Conservation (phyloP, 1,139 yeast genomes). For the Sugiyamaella castrensis region DNA sequence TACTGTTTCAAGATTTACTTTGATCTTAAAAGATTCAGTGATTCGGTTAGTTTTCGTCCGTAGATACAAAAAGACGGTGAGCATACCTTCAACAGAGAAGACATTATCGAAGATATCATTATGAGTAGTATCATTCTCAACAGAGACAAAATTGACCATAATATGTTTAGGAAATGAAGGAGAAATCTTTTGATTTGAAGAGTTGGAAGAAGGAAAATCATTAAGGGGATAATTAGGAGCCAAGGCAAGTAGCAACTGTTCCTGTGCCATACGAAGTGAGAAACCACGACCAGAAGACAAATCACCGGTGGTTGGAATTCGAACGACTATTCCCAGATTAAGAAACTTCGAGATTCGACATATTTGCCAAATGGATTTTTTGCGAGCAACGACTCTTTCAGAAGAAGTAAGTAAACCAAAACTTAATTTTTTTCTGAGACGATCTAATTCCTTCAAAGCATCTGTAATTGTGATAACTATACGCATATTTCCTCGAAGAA, state of each 20-base stretch:
- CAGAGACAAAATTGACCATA: constrained; percentile 74
- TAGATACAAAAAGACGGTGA: constrained; percentile 69
- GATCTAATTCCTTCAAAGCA: constrained; percentile 52
- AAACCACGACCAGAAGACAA: constrained; percentile 46
- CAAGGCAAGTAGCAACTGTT: constrained; percentile 68
- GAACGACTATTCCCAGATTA: constrained; percentile 66
- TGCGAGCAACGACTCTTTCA: constrained; percentile 56
- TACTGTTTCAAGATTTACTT: constrained; percentile 59
- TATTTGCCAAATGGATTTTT: constrained; percentile 58
- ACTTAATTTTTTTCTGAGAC: constrained; percentile 57
- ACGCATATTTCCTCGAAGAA: constrained; percentile 38
- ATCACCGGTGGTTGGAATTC: constrained; percentile 66
- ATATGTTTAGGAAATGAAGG: constrained; percentile 64
- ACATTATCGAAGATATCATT: constrained; percentile 39
- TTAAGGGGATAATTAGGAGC: constrained; percentile 65
- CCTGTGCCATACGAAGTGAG: constrained; percentile 64
- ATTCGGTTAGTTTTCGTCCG: constrained; percentile 57
- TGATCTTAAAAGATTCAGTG: constrained; percentile 78
- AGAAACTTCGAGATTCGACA: constrained; percentile 68
- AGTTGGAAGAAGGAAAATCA: constrained; percentile 1
- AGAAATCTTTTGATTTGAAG: background rate
- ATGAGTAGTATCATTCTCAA: constrained; percentile 53
- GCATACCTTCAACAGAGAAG: constrained; percentile 22
- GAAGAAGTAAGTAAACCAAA: constrained; percentile 56
- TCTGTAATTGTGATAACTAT: constrained; percentile 35